Percentiles rank a stretch among this genome's conserved stretches.
phyloP scores from a whole-genome alignment of 495 filamentous ascomycete species.

The Elaphomyces granulatus region DNA sequence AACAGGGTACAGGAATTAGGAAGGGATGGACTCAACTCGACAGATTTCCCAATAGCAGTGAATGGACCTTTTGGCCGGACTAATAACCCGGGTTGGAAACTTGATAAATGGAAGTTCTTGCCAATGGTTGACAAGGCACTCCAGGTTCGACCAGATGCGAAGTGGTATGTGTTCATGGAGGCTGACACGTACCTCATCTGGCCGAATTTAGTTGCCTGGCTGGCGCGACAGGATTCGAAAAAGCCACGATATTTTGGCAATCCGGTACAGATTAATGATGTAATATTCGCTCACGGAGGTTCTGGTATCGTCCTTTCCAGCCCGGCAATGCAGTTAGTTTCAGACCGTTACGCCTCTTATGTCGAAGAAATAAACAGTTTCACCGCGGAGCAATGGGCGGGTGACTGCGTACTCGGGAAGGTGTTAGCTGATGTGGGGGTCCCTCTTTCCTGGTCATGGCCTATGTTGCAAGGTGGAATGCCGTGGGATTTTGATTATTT shows the following conservation, averaged over 20 bases:
- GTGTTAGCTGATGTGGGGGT: constrained; percentile 42
- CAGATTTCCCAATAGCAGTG: constrained; percentile 29
- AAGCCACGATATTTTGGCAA: constrained; percentile 46
- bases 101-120: constrained; percentile 47
- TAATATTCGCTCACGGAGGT: constrained; percentile 52
- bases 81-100: constrained; percentile 38
- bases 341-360: constrained; percentile 30
- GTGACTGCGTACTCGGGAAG: constrained; percentile 49
- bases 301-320: constrained; percentile 52
- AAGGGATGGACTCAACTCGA: constrained; percentile 24
- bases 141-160: constrained; percentile 29
- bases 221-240: constrained; percentile 33
- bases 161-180: constrained; percentile 59
- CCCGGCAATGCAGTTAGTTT: constrained; percentile 33
- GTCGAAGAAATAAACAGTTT: constrained; percentile 37
- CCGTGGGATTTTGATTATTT: constrained; percentile 32
- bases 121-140: constrained; percentile 39
- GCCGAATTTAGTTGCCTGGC: constrained; percentile 44
- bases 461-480: constrained; percentile 36
- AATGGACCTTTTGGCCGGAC: constrained; percentile 34
- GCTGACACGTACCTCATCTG: constrained; percentile 54
- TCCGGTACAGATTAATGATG: constrained; percentile 37
- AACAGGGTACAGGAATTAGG: constrained; percentile 29
- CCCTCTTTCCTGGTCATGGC: constrained; percentile 33
- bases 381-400: constrained; percentile 47